Evolutionary conservation across 2,329 filamentous ascomycete species (phyloP), one percentile per base, ranked within the genome.

Genomic region (Pseudocercospora fijiensis): DNA sequence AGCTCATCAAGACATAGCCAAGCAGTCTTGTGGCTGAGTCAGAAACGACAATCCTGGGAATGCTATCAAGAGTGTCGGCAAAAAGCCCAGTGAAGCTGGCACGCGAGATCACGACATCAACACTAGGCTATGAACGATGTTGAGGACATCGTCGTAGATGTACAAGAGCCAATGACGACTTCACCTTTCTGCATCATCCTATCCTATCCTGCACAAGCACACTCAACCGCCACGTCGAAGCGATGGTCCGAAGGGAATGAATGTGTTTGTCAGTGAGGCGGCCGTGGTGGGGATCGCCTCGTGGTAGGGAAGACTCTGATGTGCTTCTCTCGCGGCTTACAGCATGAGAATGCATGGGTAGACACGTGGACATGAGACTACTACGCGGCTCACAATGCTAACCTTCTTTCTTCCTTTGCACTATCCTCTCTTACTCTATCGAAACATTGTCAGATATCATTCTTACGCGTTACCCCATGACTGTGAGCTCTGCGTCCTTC

Each of bases 21-120:
- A 56, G 26, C 28, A 56, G 26, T 20, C 52, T 33, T 30, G 9
- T 30, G 4, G 13, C 7, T 20, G 6, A 22, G 8, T 10, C 20
- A 9, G n/a, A 24, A 33, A 22, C 2, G 8, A 37, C 1, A 28
- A 18, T 18, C 11, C 4, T 18, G 7, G 11, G 37, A 30, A 56
- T 33, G 27, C 27, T 37, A 28, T 20, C 27, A 37, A 24, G n/a
- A 56, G 5, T 3, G 52, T 13, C 27, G n/a, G 28, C 52, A 22
- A 22, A 26, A 24, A 9, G 26, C 28, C 22, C 52, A 20, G 13
- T 30, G 28, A 18, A 56, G 37, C 6, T 58, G 24, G 57, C 57
- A 60, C 57, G 57, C 41, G 45, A 51, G 58, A 52, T 60, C 58
- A 60, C 58, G 53, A 56, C 53, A 58, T 41, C 27, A 58, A 61